Conservation (phyloP, 768 basidiomycete species). For the Russula abietina region DNA sequence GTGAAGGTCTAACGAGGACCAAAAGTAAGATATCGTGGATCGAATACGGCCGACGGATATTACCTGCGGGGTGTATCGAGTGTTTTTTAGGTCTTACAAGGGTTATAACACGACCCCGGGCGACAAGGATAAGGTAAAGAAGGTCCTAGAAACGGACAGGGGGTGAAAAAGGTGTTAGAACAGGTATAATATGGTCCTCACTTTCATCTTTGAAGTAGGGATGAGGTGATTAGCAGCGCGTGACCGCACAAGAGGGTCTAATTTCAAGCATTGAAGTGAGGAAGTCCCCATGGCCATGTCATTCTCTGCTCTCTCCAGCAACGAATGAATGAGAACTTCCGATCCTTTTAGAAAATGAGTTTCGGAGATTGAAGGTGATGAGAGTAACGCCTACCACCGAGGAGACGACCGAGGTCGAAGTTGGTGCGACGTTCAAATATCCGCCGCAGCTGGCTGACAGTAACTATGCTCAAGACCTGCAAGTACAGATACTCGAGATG, state of each 20-base stretch:
- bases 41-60: constrained; percentile 18
- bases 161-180: neutral
- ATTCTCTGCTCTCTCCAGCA: constrained; percentile 63
- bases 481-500: constrained; percentile 95
- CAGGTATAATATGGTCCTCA: constrained; percentile 28
- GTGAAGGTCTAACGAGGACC: constrained; percentile 62
- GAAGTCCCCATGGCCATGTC: constrained; percentile 81
- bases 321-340: constrained; percentile 69
- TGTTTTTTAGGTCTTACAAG: constrained; percentile 88
- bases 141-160: constrained; percentile 54
- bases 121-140: constrained; percentile 85
- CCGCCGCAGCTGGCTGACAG: constrained; percentile 72
- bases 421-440: constrained; percentile 89
- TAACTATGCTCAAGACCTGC: constrained; percentile 87
- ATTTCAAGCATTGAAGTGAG: constrained; percentile 70
- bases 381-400: constrained; percentile 41
- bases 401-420: constrained; percentile 76
- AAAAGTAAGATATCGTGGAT: constrained; percentile 3
- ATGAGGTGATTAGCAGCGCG: constrained; percentile 76
- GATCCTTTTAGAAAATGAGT: constrained; percentile 48
- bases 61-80: constrained; percentile 90
- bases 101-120: constrained; percentile 71
- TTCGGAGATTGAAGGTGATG: neutral
- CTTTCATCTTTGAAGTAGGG: constrained; percentile 76
- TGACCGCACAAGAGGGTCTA: constrained; percentile 64